phyloP scores from a whole-genome alignment of 2,329 filamentous ascomycete genomes.

The Coleophoma crateriformis region DNA sequence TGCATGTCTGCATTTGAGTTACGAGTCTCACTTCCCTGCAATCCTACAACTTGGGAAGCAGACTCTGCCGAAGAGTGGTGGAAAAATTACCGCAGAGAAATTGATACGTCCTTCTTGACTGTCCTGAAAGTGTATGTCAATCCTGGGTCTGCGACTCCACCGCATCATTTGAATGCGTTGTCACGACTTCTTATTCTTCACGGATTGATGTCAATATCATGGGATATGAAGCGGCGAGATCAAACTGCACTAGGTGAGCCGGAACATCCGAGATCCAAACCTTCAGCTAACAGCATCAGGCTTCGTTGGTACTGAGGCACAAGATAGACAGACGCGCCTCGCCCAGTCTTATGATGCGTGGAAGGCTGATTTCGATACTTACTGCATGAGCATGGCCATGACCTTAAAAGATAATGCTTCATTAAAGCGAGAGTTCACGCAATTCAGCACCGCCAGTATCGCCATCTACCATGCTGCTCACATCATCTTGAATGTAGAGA shows the following conservation, averaged over 20 bases:
- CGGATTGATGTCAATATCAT: slow-evolving; percentile 56
- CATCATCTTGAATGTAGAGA: slow-evolving; percentile 49
- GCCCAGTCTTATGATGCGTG: slow-evolving; percentile 48
- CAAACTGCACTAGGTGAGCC: slow-evolving; percentile 50
- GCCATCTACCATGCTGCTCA: slow-evolving; percentile 54
- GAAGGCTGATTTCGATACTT: slow-evolving; percentile 51
- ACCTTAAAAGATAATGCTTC: slow-evolving; percentile 24
- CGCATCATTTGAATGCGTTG: slow-evolving; percentile 40
- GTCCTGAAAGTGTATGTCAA: slow-evolving; percentile 52
- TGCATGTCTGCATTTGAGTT: slow-evolving; percentile 64
- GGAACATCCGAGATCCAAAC: slow-evolving; percentile 8
- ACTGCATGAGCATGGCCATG: slow-evolving; percentile 35
- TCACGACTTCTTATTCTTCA: slow-evolving; percentile 51
- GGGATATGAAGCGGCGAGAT: slow-evolving; percentile 56
- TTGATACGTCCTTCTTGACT: slow-evolving; percentile 38
- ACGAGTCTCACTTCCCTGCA: slow-evolving; percentile 48
- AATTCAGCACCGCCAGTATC: slow-evolving; percentile 43
- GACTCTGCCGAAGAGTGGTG: slow-evolving; percentile 43
- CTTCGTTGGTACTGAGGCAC: slow-evolving; percentile 5
- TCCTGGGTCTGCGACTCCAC: slow-evolving; percentile 29
- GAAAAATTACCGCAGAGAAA: slow-evolving; percentile 21
- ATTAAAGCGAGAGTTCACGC: slow-evolving; percentile 33
- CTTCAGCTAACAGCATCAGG: slow-evolving; percentile 11
- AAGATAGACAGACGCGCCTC: slow-evolving; percentile 40
- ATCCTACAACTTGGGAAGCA: slow-evolving; percentile 52